These are phyloP conservation scores for Hypoxylon cercidicola DNA, from an alignment of 495 filamentous ascomycete species.

Conservation along the genomic window DNA sequence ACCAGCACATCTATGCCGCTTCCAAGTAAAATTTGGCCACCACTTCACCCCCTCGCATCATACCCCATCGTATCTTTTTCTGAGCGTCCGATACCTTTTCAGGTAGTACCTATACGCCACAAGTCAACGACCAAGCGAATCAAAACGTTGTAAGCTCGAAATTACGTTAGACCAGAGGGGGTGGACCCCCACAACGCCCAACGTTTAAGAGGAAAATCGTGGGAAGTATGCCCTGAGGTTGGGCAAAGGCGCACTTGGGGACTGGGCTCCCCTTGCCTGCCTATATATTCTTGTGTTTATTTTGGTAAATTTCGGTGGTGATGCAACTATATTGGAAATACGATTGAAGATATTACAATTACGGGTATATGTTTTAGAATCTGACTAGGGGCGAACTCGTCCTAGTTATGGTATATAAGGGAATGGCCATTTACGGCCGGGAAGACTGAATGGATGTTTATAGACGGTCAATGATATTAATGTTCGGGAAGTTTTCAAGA, in stretches of 20 bases:
- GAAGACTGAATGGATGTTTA: conserved; percentile 28
- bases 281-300: conserved; percentile 32
- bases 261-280: conserved; percentile 17
- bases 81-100: conserved; percentile 90
- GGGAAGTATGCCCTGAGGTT: no score
- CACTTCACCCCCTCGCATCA: conserved; percentile 11
- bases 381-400: conserved; percentile 7
- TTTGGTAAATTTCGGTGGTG: conserved; percentile 6
- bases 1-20: conserved; percentile 9
- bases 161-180: conserved; percentile 28
- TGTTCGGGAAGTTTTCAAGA: conserved; percentile 5
- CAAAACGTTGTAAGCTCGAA: conserved; percentile 6
- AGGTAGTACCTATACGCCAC: conserved; percentile 80
- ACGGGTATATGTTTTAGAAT: conserved; percentile 23
- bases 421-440: conserved; percentile 13
- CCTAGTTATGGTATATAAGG: conserved; percentile 32
- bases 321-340: conserved; percentile 13
- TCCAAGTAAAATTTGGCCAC: not conserved
- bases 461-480: conserved; percentile 34
- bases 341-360: conserved; percentile 23
- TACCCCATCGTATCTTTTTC: conserved; percentile 75
- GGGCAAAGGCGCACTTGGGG: not conserved
- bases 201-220: not conserved
- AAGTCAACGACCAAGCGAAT: conserved; percentile 24
- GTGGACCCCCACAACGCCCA: conserved; percentile 5